phyloP scores from a whole-genome alignment of 345 rosid species.

The Barbarea vulgaris region DNA sequence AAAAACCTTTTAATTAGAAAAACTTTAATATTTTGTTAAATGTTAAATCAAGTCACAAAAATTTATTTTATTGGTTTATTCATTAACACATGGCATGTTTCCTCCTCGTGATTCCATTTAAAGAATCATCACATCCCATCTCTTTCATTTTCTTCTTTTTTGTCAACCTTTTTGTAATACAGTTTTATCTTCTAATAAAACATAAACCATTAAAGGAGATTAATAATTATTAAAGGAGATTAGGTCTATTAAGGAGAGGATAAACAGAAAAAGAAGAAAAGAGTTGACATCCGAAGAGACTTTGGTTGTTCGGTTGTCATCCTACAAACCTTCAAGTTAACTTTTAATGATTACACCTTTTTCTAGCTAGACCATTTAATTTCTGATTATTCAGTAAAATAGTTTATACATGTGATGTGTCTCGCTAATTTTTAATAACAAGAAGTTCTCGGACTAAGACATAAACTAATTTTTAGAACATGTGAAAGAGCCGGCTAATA shows the following conservation, averaged over 20 bases:
- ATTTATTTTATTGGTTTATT: slow-evolving; percentile 22
- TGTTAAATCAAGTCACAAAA: slow-evolving; percentile 33
- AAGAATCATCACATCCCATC: slow-evolving; percentile 45
- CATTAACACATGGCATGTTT: slow-evolving; percentile 43
- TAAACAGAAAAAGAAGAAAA: not conserved
- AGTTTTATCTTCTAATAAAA: slow-evolving; percentile 15
- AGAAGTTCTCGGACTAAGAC: not conserved
- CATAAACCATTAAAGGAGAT: not conserved
- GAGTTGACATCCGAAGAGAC: slow-evolving; percentile 40
- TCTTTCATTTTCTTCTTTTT: slow-evolving; percentile 12
- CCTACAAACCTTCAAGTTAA: slow-evolving; percentile 20
- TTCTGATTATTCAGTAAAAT: slow-evolving; percentile 1
- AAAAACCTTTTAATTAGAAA: not conserved
- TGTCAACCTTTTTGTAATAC: slow-evolving; percentile 15
- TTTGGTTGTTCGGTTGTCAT: slow-evolving; percentile 35
- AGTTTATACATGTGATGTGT: slow-evolving; percentile 31
- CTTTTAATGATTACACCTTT: slow-evolving; percentile 10
- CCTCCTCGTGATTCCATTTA: slow-evolving; percentile 46
- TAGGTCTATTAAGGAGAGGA: slow-evolving; percentile 13
- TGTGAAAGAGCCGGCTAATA: not conserved
- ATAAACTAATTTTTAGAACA: not conserved
- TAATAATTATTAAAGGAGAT: not conserved
- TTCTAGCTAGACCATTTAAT: slow-evolving; percentile 7
- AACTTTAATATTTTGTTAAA: slow-evolving; percentile 3
- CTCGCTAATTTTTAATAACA: slow-evolving; percentile 1